Conservation (phyloP, 371 early-diverging fungal genomes). For the Smittium culicis region DNA sequence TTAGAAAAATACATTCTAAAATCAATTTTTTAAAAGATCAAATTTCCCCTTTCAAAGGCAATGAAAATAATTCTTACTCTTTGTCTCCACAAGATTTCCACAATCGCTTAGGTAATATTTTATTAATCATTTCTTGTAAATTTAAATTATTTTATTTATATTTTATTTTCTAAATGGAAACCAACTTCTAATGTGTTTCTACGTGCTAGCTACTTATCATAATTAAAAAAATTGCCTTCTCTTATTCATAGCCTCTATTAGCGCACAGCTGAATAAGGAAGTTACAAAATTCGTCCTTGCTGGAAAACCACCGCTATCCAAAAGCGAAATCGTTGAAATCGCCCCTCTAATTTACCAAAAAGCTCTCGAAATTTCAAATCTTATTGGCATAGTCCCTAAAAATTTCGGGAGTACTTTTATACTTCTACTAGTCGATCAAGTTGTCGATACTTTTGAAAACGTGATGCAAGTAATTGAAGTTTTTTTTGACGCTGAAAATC, state of each 20-base stretch:
- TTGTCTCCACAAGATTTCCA: too few relatives aligned
- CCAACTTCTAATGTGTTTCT: too few relatives aligned
- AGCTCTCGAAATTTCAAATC: neutral
- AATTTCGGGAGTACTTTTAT: neutral
- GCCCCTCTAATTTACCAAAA: neutral
- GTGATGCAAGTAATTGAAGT: neutral
- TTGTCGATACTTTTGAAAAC: neutral
- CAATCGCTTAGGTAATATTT: too few relatives aligned
- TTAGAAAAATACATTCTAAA: too few relatives aligned
- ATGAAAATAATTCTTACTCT: too few relatives aligned
- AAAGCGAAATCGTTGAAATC: neutral
- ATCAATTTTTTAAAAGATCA: too few relatives aligned
- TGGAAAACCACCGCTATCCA: neutral
- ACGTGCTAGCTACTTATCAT: too few relatives aligned
- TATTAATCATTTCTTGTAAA: too few relatives aligned
- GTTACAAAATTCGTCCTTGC: neutral
- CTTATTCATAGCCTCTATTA: neutral
- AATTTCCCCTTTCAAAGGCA: too few relatives aligned
- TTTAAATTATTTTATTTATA: too few relatives aligned
- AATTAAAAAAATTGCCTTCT: too few relatives aligned
- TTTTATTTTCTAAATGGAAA: too few relatives aligned
- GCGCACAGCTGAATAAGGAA: neutral
- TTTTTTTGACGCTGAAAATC: neutral
- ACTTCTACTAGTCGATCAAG: neutral
- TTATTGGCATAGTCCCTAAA: neutral